phyloP scores from a whole-genome alignment of 1,284 basidiomycete genomes.

The Papiliotrema laurentii region DNA sequence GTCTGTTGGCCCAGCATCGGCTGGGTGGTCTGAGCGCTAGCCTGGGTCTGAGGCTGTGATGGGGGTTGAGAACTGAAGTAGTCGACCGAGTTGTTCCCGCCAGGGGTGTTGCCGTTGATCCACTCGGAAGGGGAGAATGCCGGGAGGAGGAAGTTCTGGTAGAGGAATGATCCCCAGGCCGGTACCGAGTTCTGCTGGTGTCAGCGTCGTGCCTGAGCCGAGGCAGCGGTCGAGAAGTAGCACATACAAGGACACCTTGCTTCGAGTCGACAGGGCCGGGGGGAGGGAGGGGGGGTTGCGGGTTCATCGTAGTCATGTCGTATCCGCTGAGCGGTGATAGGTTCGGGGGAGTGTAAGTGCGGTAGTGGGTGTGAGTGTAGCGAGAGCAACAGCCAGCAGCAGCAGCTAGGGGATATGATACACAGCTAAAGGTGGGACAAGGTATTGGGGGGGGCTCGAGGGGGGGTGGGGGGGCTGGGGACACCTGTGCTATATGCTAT shows the following conservation, averaged over 20 bases:
- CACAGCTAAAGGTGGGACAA: too few relatives aligned
- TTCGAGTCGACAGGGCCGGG: background rate
- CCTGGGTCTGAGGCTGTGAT: background rate
- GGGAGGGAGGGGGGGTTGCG: background rate
- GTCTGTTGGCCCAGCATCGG: too few relatives aligned
- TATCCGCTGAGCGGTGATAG: too few relatives aligned
- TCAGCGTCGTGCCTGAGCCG: too few relatives aligned
- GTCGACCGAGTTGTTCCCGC: slow-evolving; percentile 6
- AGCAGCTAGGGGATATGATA: too few relatives aligned
- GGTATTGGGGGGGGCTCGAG: too few relatives aligned
- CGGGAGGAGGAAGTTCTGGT: slow-evolving; percentile 37
- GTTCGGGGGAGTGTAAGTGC: too few relatives aligned
- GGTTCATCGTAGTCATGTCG: slow-evolving; percentile 2
- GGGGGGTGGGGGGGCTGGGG: too few relatives aligned
- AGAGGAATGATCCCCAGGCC: slow-evolving; percentile 42
- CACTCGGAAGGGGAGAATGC: slow-evolving; percentile 28
- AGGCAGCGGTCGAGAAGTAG: background rate
- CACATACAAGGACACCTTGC: background rate
- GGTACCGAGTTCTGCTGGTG: slow-evolving; percentile 8
- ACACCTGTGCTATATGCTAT: too few relatives aligned
- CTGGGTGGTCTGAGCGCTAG: too few relatives aligned
- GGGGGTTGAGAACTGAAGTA: slow-evolving; percentile 3
- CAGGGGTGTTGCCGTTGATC: slow-evolving; percentile 18
- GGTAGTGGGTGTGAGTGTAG: too few relatives aligned
- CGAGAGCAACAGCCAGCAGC: too few relatives aligned